phyloP scores from a whole-genome alignment of 2,329 filamentous ascomycete genomes.

The Sporothrix sp. region DNA sequence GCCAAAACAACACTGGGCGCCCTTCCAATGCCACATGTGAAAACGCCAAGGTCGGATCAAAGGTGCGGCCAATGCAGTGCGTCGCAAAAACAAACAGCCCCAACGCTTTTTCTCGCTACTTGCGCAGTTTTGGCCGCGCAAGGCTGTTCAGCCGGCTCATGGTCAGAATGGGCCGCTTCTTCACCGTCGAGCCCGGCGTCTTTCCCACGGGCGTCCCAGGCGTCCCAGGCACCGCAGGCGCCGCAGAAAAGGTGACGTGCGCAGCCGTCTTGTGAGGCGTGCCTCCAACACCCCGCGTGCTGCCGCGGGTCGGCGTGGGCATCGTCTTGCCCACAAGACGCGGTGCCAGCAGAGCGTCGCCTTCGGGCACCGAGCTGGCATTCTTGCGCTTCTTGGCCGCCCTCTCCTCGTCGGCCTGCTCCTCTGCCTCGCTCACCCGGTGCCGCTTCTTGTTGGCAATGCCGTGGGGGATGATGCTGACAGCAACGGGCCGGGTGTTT shows the following conservation, averaged over 20 bases:
- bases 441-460: slow-evolving; percentile 57
- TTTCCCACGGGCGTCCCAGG: not conserved
- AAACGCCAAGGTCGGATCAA: no score
- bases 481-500: slow-evolving; percentile 36
- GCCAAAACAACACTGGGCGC: no score
- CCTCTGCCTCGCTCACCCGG: slow-evolving; percentile 47
- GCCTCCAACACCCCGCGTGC: not conserved
- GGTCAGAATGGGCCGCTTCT: slow-evolving; percentile 44
- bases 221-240: not conserved
- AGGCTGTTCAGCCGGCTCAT: slow-evolving; percentile 53
- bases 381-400: slow-evolving; percentile 51
- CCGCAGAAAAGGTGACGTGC: not conserved
- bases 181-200: slow-evolving; percentile 39
- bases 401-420: slow-evolving; percentile 42
- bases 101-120: slow-evolving; percentile 16
- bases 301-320: not conserved
- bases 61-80: not conserved
- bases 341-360: slow-evolving; percentile 43
- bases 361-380: slow-evolving; percentile 35
- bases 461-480: slow-evolving; percentile 48
- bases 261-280: slow-evolving; percentile 12
- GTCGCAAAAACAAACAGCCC: not conserved
- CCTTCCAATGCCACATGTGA: no score
- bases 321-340: slow-evolving; percentile 27
- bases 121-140: slow-evolving; percentile 47